phyloP scores from a whole-genome alignment of 2,329 filamentous ascomycete genomes.

The Beauveria sp. region DNA sequence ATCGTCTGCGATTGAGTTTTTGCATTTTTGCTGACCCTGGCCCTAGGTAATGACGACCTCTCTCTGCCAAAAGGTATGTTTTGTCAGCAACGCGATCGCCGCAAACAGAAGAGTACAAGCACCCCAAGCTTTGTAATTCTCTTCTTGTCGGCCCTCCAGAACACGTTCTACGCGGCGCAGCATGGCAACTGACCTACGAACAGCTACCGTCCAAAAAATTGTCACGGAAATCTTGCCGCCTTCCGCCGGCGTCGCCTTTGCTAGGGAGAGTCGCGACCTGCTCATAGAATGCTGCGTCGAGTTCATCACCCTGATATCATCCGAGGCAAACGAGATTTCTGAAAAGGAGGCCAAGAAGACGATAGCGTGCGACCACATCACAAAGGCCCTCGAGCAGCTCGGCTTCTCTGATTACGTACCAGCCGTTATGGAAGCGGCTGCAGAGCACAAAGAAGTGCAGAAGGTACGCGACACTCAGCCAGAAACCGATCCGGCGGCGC shows the following conservation, averaged over 20 bases:
- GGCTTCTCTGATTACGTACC: conserved; percentile 90
- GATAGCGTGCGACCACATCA: conserved; percentile 96
- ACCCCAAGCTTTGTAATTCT: not conserved
- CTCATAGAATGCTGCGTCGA: conserved; percentile 98
- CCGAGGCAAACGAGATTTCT: conserved; percentile 96
- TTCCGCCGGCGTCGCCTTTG: conserved; percentile 71
- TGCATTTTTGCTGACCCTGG: conserved; percentile 22
- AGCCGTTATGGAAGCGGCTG: conserved; percentile 77
- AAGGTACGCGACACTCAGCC: conserved; percentile 51
- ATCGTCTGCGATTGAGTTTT: conserved; percentile 15
- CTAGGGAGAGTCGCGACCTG: conserved; percentile 89
- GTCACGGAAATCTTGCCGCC: conserved; percentile 86
- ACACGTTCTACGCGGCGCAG: not conserved
- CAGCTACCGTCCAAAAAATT: conserved; percentile 71
- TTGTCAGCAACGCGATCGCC: not conserved
- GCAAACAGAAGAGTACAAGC: not conserved
- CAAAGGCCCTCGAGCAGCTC: conserved; percentile 84
- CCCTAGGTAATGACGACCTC: conserved; percentile 53
- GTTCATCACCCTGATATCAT: conserved; percentile 97
- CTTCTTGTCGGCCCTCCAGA: not conserved
- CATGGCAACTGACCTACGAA: conserved; percentile 19
- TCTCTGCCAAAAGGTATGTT: conserved; percentile 55
- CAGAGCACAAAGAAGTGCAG: conserved; percentile 85
- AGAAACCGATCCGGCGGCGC: conserved; percentile 42
- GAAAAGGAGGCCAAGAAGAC: conserved; percentile 99